Percentiles rank a stretch among this genome's conserved stretches.
Conservation (phyloP, 2,329 filamentous ascomycete species). For the Thelonectria blattea region DNA sequence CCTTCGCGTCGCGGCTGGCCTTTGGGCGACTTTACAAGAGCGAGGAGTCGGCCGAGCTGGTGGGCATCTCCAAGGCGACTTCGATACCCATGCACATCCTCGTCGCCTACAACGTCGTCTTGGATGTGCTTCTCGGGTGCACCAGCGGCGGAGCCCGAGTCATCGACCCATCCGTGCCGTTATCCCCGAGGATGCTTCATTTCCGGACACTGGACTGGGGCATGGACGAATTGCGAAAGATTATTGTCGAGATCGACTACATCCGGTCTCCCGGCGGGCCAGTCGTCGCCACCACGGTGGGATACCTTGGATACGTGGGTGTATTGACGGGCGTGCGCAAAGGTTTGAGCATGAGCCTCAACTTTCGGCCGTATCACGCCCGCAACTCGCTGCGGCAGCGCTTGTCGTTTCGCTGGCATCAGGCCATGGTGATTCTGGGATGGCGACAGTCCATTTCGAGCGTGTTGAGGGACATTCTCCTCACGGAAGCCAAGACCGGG, state of each 20-base stretch:
- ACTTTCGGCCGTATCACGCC: slow-evolving; percentile 48
- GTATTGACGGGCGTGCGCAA: slow-evolving; percentile 54
- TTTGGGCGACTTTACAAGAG: slow-evolving; percentile 56
- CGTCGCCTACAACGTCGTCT: slow-evolving; percentile 66
- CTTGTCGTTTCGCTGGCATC: slow-evolving; percentile 37
- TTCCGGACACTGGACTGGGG: slow-evolving; percentile 63
- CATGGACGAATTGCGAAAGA: slow-evolving; percentile 55
- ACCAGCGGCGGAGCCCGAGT: slow-evolving; percentile 55
- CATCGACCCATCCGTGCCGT: slow-evolving; percentile 1
- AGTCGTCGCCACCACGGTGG: slow-evolving; percentile 52
- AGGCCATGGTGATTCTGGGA: slow-evolving; percentile 37
- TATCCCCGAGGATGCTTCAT: slow-evolving; percentile 51
- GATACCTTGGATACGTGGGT: slow-evolving; percentile 57
- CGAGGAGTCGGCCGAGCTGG: slow-evolving; percentile 68
- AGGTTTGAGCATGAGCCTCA: slow-evolving; percentile 55
- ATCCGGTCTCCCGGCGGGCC: slow-evolving; percentile 42
- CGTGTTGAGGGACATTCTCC: slow-evolving; percentile 30
- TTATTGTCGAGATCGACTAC: slow-evolving; percentile 60
- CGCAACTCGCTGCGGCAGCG: slow-evolving; percentile 19
- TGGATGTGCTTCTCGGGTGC: slow-evolving; percentile 70
- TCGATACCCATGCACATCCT: slow-evolving; percentile 64
- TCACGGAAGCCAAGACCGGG: slow-evolving; percentile 2
- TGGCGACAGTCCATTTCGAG: slow-evolving; percentile 36
- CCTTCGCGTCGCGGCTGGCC: slow-evolving; percentile 49
- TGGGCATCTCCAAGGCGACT: slow-evolving; percentile 58